Evolutionary conservation across 345 rosid genomes (phyloP).

Genomic region (Eucalyptus dawsonii): DNA sequence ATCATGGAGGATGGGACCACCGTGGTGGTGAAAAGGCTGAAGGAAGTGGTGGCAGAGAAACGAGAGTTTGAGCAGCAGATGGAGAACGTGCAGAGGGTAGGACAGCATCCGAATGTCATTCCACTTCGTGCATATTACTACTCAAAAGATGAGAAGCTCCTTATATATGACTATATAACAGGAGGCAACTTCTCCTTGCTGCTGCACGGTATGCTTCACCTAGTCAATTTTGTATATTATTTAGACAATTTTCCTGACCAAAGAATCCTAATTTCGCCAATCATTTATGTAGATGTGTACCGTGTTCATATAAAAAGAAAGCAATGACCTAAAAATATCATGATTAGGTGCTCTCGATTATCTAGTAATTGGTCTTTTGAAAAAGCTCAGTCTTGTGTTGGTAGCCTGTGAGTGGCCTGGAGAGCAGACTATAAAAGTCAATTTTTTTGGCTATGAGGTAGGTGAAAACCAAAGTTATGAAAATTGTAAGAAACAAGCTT

Average conservation of each 20-base stretch:
- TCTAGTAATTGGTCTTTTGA: not conserved
- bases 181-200: constrained; percentile 56
- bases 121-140: constrained; percentile 92
- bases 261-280: not conserved
- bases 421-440: not conserved
- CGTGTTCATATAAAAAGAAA: not conserved
- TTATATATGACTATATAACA: constrained; percentile 61
- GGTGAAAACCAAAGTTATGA: not conserved
- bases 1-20: constrained; percentile 79
- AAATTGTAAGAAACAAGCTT: not conserved
- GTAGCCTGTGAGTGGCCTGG: not conserved
- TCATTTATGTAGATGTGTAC: not conserved
- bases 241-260: not conserved
- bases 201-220: constrained; percentile 50
- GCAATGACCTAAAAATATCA: not conserved
- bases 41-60: constrained; percentile 66
- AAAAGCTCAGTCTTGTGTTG: not conserved
- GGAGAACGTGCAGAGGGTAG: constrained; percentile 64
- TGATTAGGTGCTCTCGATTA: not conserved
- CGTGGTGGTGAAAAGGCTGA: constrained; percentile 83
- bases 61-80: constrained; percentile 92
- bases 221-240: not conserved
- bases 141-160: constrained; percentile 91
- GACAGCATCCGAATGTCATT: constrained; percentile 60
- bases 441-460: not conserved